Evolutionary conservation across 768 basidiomycete species (phyloP), one percentile per base, ranked within the genome.

Genomic region (Boletus reticulatus): DNA sequence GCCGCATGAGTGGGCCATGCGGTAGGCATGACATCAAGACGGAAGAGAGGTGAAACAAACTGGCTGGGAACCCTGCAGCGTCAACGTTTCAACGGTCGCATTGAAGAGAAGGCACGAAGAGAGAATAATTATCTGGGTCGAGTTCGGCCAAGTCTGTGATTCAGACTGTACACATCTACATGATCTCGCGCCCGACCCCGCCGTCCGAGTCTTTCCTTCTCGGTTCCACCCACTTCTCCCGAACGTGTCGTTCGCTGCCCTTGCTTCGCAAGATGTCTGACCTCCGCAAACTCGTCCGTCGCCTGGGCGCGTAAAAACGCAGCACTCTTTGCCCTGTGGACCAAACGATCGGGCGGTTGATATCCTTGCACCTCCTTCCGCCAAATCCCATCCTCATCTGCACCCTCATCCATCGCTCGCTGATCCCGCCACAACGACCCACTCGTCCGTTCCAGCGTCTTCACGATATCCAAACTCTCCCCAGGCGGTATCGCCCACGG

Each of bases 401-500:
- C 50, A 12, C 27, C 48, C 27, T 62, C 63, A 0, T 61, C 56
- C 88, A 91, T 89, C 20, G 79, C 71, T 19, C 73, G 73, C 0
- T 85, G 84, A 52, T 86, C 81, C 16, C 73, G 73, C 76, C 79
- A 78, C 12, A 93, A 71, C 17, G 88, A 83, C 13, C 88, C 92
- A 3, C 83, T 82, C 43, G 93, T 96, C 69, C 81, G 82, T 27
- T 74, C 75, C 31, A 98, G 75, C 13, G 90, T 73, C 39, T 78
- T 62, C 11, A 65, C 61, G 58, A 99, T 94, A 66, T 86, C 83
- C 57, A 97, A 67, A 48, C 85, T 88, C 73, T 97, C 90, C n/a
- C 96, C 97, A 0, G 92, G 80, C 0, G 90, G 82, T 53, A 98
- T 93, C 0, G 88, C 80, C 19, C 67, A 68, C 17, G 91, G 89